Conservation (phyloP, 768 basidiomycete genomes). For the Hygrocybe punicea region DNA sequence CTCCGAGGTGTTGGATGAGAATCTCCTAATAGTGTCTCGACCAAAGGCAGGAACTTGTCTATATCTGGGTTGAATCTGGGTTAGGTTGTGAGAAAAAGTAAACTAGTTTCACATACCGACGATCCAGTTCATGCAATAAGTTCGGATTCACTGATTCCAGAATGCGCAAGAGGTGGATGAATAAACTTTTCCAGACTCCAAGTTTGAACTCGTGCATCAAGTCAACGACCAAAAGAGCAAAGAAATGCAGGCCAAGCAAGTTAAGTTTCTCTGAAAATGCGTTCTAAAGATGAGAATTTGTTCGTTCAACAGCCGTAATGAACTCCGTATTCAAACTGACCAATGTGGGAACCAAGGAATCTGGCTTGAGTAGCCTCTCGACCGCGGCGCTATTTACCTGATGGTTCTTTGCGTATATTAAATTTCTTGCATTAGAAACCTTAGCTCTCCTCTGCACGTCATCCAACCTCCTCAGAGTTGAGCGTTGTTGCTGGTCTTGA, state of each 20-base stretch:
- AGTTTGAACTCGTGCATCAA: slow-evolving; percentile 10
- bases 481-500: background rate
- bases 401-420: background rate
- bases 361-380: background rate
- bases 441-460: background rate
- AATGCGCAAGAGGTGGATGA: slow-evolving; percentile 8
- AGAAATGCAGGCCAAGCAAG: slow-evolving; percentile 5
- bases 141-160: background rate
- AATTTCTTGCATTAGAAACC: background rate
- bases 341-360: background rate
- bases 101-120: background rate
- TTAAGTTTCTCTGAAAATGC: slow-evolving; percentile 7
- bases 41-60: slow-evolving; percentile 10
- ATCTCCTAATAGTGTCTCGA: slow-evolving; percentile 17
- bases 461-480: background rate
- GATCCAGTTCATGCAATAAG: background rate
- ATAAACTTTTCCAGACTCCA: background rate
- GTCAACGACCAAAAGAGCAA: slow-evolving; percentile 2
- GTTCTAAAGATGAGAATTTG: slow-evolving; percentile 1
- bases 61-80: background rate
- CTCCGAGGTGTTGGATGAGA: slow-evolving; percentile 19
- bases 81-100: background rate
- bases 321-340: background rate
- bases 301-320: background rate
- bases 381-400: background rate